A percentile compares a stretch with the other conserved stretches of the same genome.
Conservation (phyloP, 495 filamentous ascomycete species). For the Parachaetomium inaequale region DNA sequence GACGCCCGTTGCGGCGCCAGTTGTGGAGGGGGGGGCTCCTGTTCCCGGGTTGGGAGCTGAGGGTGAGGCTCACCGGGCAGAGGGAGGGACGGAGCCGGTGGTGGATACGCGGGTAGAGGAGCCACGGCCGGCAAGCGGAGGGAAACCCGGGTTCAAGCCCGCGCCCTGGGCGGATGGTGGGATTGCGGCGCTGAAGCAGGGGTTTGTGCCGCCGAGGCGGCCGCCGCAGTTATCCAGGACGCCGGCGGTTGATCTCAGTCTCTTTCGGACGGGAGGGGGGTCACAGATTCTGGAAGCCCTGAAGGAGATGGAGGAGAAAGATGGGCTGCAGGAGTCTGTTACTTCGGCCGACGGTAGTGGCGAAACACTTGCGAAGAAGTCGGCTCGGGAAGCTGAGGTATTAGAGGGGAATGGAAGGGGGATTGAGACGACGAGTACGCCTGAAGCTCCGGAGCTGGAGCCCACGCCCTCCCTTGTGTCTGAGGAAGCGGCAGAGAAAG, state of each 20-base stretch:
- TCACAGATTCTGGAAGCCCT: constrained; percentile 34
- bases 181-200: constrained; percentile 11
- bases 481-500: background rate
- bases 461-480: background rate
- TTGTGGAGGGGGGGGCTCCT: background rate
- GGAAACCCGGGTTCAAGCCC: constrained; percentile 5
- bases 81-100: background rate
- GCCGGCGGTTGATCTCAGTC: constrained; percentile 28
- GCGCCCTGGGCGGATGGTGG: constrained; percentile 19
- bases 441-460: background rate
- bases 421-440: background rate
- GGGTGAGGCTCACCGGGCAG: background rate
- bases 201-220: constrained; percentile 7
- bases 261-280: constrained; percentile 39
- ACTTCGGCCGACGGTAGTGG: background rate
- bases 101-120: background rate
- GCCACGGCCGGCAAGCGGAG: background rate
- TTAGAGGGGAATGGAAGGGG: background rate
- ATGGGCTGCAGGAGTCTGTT: background rate
- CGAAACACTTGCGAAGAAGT: background rate
- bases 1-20: background rate
- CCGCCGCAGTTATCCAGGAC: constrained; percentile 5
- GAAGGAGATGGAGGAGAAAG: constrained; percentile 12
- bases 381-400: background rate
- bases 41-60: background rate